phyloP scores from a whole-genome alignment of 2,329 filamentous ascomycete species.

The Fusarium sp. region DNA sequence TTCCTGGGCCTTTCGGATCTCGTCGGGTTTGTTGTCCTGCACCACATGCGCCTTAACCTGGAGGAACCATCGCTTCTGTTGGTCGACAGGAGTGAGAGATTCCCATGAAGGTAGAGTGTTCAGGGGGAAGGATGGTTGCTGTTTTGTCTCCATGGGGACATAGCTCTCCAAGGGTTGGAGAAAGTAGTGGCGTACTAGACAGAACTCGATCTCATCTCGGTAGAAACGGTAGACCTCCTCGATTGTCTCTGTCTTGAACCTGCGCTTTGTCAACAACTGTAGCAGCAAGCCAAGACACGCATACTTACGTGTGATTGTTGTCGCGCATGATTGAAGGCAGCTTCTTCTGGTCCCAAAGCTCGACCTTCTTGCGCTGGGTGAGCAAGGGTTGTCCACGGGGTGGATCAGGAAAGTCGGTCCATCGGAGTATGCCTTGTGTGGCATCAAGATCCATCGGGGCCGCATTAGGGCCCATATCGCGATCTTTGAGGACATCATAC shows the following conservation, averaged over 20 bases:
- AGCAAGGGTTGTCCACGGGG: constrained; percentile 62
- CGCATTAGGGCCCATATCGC: constrained; percentile 61
- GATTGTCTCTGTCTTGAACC: constrained; percentile 68
- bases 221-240: constrained; percentile 70
- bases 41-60: constrained; percentile 68
- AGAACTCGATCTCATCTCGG: constrained; percentile 69
- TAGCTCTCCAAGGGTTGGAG: constrained; percentile 54
- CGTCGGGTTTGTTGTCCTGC: constrained; percentile 71
- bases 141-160: constrained; percentile 52
- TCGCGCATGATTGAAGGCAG: constrained; percentile 65
- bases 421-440: constrained; percentile 66
- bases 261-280: constrained; percentile 23
- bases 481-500: constrained; percentile 67
- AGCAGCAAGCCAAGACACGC: fast-evolving
- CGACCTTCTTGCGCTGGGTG: constrained; percentile 69
- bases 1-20: constrained; percentile 69
- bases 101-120: constrained; percentile 63
- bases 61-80: constrained; percentile 68
- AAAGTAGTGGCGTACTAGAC: constrained; percentile 65
- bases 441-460: constrained; percentile 59
- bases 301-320: constrained; percentile 66
- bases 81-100: constrained; percentile 64
- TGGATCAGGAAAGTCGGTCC: constrained; percentile 74
- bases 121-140: constrained; percentile 35
- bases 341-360: constrained; percentile 68